These are phyloP conservation scores for Eimeria necatrix DNA, from an alignment of 169 alveolate species.

Conservation along the genomic window DNA sequence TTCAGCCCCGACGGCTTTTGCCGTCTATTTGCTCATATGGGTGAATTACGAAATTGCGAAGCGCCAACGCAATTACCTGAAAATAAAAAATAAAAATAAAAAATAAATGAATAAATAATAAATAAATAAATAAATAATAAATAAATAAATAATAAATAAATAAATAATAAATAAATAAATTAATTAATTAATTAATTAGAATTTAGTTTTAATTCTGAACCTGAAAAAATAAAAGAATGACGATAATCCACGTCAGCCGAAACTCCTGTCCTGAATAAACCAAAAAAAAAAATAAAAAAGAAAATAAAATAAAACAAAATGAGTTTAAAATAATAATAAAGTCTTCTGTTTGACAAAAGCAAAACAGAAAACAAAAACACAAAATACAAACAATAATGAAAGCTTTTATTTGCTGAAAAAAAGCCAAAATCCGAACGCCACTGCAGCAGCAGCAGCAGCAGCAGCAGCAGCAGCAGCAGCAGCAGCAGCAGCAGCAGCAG, in stretches of 20 bases:
- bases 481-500: not conserved
- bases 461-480: not conserved
- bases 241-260: slow-evolving; percentile 63
- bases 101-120: not conserved
- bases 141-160: not conserved
- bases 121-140: not conserved
- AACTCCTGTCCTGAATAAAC: slow-evolving; percentile 53
- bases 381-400: no score
- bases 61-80: slow-evolving; percentile 16
- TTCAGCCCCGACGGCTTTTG: no score
- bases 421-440: not conserved
- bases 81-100: not conserved
- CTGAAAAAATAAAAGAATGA: slow-evolving; percentile 27
- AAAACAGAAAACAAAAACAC: not conserved
- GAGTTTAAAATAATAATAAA: not conserved
- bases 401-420: no score
- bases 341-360: not conserved
- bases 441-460: not conserved
- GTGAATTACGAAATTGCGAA: not conserved
- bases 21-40: not conserved
- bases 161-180: not conserved
- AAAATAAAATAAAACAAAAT: not conserved
- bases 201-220: not conserved
- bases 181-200: not conserved
- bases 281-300: not conserved